A percentile compares a stretch with the other conserved stretches of the same genome.
Evolutionary conservation across 495 filamentous ascomycete genomes (phyloP).

Genomic region (Talaromyces stipitatus): DNA sequence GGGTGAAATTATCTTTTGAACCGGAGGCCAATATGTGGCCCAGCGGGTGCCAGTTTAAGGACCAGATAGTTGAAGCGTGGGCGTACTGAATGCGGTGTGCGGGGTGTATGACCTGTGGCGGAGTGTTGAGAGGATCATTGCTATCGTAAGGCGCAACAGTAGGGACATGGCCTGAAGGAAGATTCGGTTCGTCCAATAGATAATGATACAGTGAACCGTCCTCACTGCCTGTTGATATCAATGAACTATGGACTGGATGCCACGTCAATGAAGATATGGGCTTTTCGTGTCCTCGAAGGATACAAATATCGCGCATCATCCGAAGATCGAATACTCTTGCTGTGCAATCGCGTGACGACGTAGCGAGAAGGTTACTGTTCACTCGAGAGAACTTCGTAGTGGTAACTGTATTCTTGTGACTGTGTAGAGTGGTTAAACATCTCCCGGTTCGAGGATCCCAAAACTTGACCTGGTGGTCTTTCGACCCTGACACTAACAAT

Average conservation of each 20-base stretch:
- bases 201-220: constrained; percentile 91
- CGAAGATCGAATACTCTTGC: constrained; percentile 89
- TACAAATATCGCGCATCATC: constrained; percentile 95
- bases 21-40: constrained; percentile 98
- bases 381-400: constrained; percentile 80
- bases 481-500: constrained; percentile 89
- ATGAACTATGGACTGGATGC: constrained; percentile 83
- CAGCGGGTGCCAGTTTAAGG: constrained; percentile 91
- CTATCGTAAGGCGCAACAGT: constrained; percentile 77
- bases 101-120: constrained; percentile 80
- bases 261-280: constrained; percentile 87
- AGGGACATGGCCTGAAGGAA: constrained; percentile 57
- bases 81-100: constrained; percentile 78
- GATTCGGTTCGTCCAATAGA: constrained; percentile 83
- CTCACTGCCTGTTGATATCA: constrained; percentile 84
- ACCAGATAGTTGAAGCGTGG: constrained; percentile 93
- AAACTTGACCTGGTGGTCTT: constrained; percentile 93
- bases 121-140: constrained; percentile 65
- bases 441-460: constrained; percentile 91
- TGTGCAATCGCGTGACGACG: constrained; percentile 85
- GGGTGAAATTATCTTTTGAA: constrained; percentile 91
- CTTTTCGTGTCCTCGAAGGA: constrained; percentile 88
- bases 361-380: constrained; percentile 77
- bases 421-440: constrained; percentile 87
- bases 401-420: constrained; percentile 95